Base-by-base conservation (phyloP, 768 basidiomycete genomes). In the Leccinum longicurvipes region DNA sequence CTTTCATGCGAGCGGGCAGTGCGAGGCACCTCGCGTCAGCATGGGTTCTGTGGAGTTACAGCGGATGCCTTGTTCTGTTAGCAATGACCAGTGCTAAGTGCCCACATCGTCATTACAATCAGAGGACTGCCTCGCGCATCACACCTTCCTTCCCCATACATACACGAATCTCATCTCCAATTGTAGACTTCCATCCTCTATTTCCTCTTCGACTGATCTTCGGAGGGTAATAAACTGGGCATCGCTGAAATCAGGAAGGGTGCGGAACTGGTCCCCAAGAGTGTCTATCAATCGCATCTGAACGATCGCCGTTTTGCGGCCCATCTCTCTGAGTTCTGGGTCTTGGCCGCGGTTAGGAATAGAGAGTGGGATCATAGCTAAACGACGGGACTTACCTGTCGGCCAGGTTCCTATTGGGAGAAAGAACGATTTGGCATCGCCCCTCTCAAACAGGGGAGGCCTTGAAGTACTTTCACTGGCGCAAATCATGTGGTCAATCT, bases 361-460 rank as follows among this genome's bases (percentile, higher is more conserved):
- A 25, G 7, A 14, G 10, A 44, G 12, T 19, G 11, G 5, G 7
- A 19, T 17, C 53, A 41, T 17, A 23, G 34, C n/a, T 10, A 3
- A 39, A 19, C 25, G 32, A 19, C 10, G 11, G 27, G 15, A 19
- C 25, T 39, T 15, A 29, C 46, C 36, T 39, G 47, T 12, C 21
- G 54, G 54, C 54, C 54, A 54, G 7, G 54, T 54, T 23, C 54
- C 54, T n/a, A 54, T 49, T 19, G 54, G 54, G 23, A 54, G 47
- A 9, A 34, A 54, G 28, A 54, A 54, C 7, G 54, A 24, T 23
- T 42, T 48, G 39, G 23, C 15, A 17, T 21, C 47, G 10, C 47
- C 29, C 3, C 23, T 48, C 29, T 54, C 47, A 5, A 54, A 54
- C 17, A 49, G 54, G 11, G 39, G 23, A 11, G 29, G 5, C 5